Evolutionary conservation across 176 grass and related monocot genomes (phyloP).

Genomic region (Puya raimondii): DNA sequence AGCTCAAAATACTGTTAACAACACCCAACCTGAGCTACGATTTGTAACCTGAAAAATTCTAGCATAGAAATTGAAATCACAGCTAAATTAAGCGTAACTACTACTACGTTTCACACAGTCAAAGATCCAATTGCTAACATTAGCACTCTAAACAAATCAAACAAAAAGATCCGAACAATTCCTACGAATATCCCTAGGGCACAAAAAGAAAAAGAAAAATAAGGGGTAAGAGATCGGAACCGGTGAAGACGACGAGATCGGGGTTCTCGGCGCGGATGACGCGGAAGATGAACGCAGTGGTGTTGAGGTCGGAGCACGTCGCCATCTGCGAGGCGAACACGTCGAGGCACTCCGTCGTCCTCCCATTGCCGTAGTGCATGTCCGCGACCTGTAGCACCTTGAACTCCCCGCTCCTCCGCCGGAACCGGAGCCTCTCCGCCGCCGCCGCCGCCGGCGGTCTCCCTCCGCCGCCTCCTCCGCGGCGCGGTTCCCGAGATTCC

Average conservation of each 20-base stretch:
- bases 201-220: neutral
- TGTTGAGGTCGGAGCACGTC: conserved; percentile 94
- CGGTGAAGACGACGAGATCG: conserved; percentile 95
- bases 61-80: no score
- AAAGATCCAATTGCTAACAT: neutral
- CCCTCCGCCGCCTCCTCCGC: neutral
- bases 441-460: neutral
- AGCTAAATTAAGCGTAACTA: no score
- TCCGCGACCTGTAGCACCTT: conserved; percentile 93
- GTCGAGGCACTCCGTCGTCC: conserved; percentile 49
- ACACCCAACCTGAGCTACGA: no score
- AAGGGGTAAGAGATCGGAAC: conserved; percentile 3
- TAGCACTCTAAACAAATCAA: neutral
- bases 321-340: conserved; percentile 46
- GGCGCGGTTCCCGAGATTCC: no score
- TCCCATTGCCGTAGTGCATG: conserved; percentile 90
- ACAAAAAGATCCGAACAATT: neutral
- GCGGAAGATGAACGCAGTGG: conserved; percentile 82
- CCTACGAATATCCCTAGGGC: neutral
- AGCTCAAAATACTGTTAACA: no score
- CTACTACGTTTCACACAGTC: no score
- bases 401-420: conserved; percentile 48
- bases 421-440: conserved; percentile 38
- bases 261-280: conserved; percentile 73
- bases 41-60: no score